A percentile compares a stretch with the other conserved stretches of the same genome.
These are phyloP conservation scores for Fulvia fulva DNA, from an alignment of 2,329 filamentous ascomycete species.

Conservation along the genomic window DNA sequence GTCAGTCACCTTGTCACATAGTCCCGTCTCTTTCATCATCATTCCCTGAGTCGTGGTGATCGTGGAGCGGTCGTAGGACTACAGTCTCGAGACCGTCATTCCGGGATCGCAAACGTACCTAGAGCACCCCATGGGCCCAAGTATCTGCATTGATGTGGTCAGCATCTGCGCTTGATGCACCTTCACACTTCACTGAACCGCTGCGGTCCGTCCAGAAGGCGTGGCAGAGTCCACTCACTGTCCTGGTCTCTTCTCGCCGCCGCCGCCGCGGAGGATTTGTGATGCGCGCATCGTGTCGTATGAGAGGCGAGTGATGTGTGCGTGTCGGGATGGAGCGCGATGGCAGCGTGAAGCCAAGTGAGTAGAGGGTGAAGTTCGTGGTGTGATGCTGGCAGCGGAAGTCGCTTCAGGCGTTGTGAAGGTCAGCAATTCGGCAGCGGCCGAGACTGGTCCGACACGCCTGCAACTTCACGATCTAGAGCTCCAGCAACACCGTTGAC, in stretches of 20 bases:
- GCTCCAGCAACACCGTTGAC: neutral
- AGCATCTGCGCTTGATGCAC: conserved; percentile 1
- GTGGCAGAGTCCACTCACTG: conserved; percentile 31
- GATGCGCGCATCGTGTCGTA: conserved; percentile 35
- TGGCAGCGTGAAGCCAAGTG: neutral
- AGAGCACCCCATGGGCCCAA: conserved; percentile 71
- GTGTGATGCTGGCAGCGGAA: neutral
- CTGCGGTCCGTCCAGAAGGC: neutral
- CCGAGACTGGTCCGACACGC: neutral
- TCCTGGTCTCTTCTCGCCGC: conserved; percentile 41
- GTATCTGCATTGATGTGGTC: conserved; percentile 51
- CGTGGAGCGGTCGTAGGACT: neutral
- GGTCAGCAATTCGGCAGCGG: neutral
- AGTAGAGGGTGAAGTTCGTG: neutral
- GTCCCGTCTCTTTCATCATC: neutral
- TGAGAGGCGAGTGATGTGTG: conserved; percentile 1
- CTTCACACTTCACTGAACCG: neutral
- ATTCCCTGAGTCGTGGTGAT: neutral
- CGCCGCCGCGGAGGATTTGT: conserved; percentile 34
- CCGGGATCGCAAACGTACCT: conserved; percentile 51
- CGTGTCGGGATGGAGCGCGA: conserved; percentile 1
- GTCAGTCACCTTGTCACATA: neutral
- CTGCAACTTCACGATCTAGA: conserved; percentile 4
- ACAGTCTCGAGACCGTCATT: neutral
- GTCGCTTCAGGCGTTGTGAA: neutral